phyloP scores from a whole-genome alignment of 176 grass and related monocot genomes.

The Zoysia japonica region DNA sequence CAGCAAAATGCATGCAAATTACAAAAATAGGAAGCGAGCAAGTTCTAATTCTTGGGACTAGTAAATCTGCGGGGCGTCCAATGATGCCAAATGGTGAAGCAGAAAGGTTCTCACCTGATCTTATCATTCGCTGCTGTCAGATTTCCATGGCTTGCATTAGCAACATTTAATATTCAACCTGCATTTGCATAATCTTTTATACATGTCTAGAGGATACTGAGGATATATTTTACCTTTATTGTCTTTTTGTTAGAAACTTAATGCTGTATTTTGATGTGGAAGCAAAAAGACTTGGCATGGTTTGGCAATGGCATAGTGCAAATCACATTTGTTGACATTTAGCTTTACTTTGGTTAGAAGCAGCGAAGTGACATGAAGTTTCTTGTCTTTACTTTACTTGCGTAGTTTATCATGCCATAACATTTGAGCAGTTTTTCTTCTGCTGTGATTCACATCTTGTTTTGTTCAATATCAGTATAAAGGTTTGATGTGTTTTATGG shows the following conservation, averaged over 20 bases:
- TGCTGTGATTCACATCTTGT: background rate
- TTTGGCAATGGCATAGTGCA: background rate
- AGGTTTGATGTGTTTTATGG: background rate
- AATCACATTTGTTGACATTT: background rate
- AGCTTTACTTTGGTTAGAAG: background rate
- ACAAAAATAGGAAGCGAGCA: constrained; percentile 79
- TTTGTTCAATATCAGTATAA: constrained; percentile 4
- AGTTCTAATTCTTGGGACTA: constrained; percentile 88
- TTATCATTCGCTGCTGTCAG: constrained; percentile 33
- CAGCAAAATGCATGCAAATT: constrained; percentile 96
- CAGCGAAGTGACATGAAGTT: background rate
- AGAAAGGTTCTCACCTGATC: constrained; percentile 60
- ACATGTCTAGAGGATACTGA: constrained; percentile 16
- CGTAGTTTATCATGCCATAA: constrained; percentile 1
- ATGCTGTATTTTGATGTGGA: constrained; percentile 9
- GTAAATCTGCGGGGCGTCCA: constrained; percentile 61
- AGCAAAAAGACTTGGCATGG: background rate
- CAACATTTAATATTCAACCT: constrained; percentile 34
- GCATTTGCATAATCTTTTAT: constrained; percentile 17
- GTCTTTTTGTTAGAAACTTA: constrained; percentile 1
- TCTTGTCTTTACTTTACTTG: background rate
- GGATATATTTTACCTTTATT: constrained; percentile 15
- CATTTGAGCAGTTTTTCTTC: background rate
- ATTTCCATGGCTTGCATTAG: constrained; percentile 5
- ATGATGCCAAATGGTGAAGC: constrained; percentile 98